Conservation (phyloP, 2,329 filamentous ascomycete species). For the Calonectria pseudoturangicola region DNA sequence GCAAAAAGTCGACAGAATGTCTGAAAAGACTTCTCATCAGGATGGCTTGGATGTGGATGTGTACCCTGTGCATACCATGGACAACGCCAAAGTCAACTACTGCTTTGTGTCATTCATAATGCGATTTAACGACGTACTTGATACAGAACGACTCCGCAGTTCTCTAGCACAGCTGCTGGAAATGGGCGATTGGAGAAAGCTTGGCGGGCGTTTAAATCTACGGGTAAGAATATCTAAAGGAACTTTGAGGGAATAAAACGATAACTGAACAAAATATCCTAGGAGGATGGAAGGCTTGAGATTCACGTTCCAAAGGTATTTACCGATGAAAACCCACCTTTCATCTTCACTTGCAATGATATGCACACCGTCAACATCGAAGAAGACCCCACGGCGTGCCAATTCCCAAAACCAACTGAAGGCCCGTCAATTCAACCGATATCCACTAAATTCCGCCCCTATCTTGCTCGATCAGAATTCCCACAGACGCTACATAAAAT, state of each 20-base stretch:
- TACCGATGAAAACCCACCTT: not conserved
- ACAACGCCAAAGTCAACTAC: constrained; percentile 19
- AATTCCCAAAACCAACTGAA: constrained; percentile 16
- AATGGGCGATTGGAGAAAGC: constrained; percentile 66
- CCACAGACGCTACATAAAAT: constrained; percentile 61
- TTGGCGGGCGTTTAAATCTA: constrained; percentile 65
- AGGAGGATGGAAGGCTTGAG: constrained; percentile 24
- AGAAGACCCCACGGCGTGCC: not conserved
- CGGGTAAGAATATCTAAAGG: not conserved
- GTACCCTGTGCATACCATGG: constrained; percentile 25
- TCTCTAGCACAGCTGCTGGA: constrained; percentile 63
- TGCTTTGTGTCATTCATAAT: constrained; percentile 55
- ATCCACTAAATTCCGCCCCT: constrained; percentile 5
- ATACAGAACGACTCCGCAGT: constrained; percentile 60
- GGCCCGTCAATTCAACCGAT: constrained; percentile 8
- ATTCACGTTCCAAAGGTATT: constrained; percentile 19
- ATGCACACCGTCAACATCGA: not conserved
- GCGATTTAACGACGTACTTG: constrained; percentile 67
- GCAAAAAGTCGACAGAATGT: not conserved
- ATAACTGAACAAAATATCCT: not conserved
- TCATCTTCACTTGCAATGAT: not conserved
- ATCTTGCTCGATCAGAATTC: constrained; percentile 14
- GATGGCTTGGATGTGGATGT: constrained; percentile 6
- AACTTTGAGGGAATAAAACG: not conserved
- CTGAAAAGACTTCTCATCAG: not conserved